A percentile compares a stretch with the other conserved stretches of the same genome.
These are phyloP conservation scores for Teunomyces barrocoloradensis DNA, from an alignment of 805 yeast genomes.

Conservation along the genomic window DNA sequence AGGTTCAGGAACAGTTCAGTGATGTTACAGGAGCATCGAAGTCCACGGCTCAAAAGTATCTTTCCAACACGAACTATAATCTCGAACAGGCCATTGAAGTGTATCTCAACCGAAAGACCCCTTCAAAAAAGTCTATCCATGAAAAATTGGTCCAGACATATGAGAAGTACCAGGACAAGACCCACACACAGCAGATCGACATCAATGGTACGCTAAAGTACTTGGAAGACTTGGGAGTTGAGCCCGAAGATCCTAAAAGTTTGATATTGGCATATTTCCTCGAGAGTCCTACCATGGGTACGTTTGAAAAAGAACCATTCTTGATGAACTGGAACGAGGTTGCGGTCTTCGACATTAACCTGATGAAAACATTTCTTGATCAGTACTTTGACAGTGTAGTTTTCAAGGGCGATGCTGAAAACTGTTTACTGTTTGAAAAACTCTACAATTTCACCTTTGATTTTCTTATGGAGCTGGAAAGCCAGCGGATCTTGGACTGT, in stretches of 20 bases:
- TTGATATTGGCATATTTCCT: slow-evolving; percentile 70
- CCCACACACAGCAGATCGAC: slow-evolving; percentile 47
- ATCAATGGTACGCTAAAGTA: slow-evolving; percentile 76
- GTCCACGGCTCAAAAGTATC: slow-evolving; percentile 34
- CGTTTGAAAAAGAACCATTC: slow-evolving; percentile 50
- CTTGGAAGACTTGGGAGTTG: slow-evolving; percentile 62
- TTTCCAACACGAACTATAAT: slow-evolving; percentile 30
- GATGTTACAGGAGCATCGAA: slow-evolving; percentile 39
- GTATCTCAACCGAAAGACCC: slow-evolving; percentile 14
- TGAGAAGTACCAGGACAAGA: slow-evolving; percentile 29
- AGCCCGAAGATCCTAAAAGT: slow-evolving; percentile 72
- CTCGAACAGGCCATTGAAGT: slow-evolving; percentile 31
- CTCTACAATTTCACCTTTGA: slow-evolving; percentile 73
- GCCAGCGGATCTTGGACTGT: slow-evolving; percentile 50
- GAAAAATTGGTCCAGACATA: slow-evolving; percentile 29
- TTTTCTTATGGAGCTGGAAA: slow-evolving; percentile 57
- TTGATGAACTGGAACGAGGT: slow-evolving; percentile 54
- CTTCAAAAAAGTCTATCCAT: slow-evolving; percentile 8
- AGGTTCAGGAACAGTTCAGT: slow-evolving; percentile 32
- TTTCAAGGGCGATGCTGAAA: slow-evolving; percentile 21
- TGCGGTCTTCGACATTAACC: slow-evolving; percentile 27
- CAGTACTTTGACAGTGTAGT: slow-evolving; percentile 12
- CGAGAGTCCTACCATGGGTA: slow-evolving; percentile 65
- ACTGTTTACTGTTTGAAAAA: slow-evolving; percentile 43
- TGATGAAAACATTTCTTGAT: slow-evolving; percentile 43